Evolutionary conservation across 495 filamentous ascomycete species (phyloP).

Genomic region (Hyphodiscus hymeniophilus): DNA sequence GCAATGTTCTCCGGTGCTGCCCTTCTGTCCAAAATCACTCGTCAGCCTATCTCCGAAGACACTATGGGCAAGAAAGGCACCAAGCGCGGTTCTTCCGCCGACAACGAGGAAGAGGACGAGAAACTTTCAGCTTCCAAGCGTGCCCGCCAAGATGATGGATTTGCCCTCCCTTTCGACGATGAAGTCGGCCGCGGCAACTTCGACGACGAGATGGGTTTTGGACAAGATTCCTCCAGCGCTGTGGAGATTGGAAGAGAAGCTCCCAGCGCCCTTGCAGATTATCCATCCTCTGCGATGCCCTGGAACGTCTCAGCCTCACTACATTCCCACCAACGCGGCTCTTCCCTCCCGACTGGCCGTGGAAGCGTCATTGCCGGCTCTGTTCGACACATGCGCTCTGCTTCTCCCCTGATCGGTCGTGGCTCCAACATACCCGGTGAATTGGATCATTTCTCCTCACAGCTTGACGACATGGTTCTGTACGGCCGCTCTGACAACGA

Average conservation of each 20-base stretch:
- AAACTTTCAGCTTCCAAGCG: conserved; percentile 25
- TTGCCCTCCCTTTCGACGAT: conserved; percentile 16
- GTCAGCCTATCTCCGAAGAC: conserved; percentile 1
- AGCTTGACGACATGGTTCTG: conserved; percentile 33
- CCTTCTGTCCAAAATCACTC: conserved; percentile 39
- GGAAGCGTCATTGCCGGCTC: conserved; percentile 16
- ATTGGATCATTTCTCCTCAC: conserved; percentile 26
- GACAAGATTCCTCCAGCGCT: conserved; percentile 26
- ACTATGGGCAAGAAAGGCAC: conserved; percentile 31
- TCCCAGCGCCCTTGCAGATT: conserved; percentile 45
- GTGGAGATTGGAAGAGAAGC: conserved; percentile 56
- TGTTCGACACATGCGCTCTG: conserved; percentile 41
- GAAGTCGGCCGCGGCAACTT: conserved; percentile 32
- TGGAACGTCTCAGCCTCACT: conserved; percentile 62
- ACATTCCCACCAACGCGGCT: conserved; percentile 43
- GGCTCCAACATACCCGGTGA: conserved; percentile 34
- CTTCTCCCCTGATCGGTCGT: conserved; percentile 53
- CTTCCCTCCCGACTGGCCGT: conserved; percentile 26
- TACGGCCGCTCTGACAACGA: conserved; percentile 33
- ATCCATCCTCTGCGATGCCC: conserved; percentile 53
- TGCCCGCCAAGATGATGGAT: neutral
- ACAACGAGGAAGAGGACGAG: conserved; percentile 15
- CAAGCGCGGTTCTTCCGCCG: neutral
- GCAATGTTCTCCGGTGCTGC: conserved; percentile 46
- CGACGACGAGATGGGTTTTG: conserved; percentile 31